phyloP scores from a whole-genome alignment of 2,329 filamentous ascomycete species.

The Fusarium sp. region DNA sequence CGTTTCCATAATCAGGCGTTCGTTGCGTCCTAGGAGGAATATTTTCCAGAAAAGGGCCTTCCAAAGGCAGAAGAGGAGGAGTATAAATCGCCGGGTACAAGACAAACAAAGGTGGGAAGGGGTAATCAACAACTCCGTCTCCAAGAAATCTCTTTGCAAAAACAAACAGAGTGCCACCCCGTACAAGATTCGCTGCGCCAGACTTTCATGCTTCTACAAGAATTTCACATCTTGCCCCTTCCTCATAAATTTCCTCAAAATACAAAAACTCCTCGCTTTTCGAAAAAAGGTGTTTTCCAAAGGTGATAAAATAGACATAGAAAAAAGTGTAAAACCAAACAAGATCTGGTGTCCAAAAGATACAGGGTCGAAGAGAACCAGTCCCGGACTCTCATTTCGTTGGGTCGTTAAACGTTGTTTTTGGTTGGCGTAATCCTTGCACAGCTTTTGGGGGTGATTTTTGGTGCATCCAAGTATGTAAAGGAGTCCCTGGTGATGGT shows the following conservation, averaged over 20 bases:
- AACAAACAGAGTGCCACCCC: constrained; percentile 22
- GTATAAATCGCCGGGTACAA: constrained; percentile 8
- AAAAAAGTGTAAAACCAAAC: constrained; percentile 16
- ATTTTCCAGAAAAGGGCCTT: constrained; percentile 1
- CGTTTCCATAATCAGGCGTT: constrained; percentile 26
- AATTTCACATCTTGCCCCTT: constrained; percentile 38
- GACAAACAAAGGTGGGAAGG: constrained; percentile 5
- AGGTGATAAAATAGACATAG: constrained; percentile 23
- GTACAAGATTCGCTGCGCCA: constrained; percentile 40
- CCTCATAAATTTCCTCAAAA: constrained; percentile 41
- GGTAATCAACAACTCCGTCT: constrained; percentile 36
- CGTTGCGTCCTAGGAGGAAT: constrained; percentile 17
- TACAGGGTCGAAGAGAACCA: constrained; percentile 38
- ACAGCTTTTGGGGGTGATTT: constrained; percentile 24
- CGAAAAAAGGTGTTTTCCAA: constrained; percentile 24
- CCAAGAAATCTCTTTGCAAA: constrained; percentile 28
- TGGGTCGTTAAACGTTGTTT: constrained; percentile 36
- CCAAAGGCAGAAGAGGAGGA: constrained; percentile 9
- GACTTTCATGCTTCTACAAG: constrained; percentile 46
- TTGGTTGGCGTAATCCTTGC: constrained; percentile 38
- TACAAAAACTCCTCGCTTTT: constrained; percentile 47
- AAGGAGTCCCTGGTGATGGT: constrained; percentile 5
- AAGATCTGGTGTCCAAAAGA: constrained; percentile 27
- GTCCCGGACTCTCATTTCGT: constrained; percentile 42
- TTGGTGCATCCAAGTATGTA: constrained; percentile 20